A percentile compares a stretch with the other conserved stretches of the same genome.
Conservation (phyloP, 495 filamentous ascomycete genomes). For the Diplogelasinospora grovesii region DNA sequence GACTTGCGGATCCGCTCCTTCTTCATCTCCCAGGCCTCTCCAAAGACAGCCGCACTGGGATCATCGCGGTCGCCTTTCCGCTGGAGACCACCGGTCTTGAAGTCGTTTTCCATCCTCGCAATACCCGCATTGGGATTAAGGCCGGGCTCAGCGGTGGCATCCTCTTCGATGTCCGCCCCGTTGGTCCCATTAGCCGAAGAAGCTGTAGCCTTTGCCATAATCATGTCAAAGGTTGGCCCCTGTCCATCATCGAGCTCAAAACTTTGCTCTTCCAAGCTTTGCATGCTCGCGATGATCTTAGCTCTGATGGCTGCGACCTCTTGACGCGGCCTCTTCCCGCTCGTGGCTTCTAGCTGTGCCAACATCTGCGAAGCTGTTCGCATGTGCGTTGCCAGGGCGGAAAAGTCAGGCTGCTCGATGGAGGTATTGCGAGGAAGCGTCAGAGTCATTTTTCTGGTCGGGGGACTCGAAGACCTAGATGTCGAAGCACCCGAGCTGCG, state of each 20-base stretch:
- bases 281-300: conserved; percentile 78
- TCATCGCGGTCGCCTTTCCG: conserved; percentile 71
- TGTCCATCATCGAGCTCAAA: conserved; percentile 56
- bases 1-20: conserved; percentile 69
- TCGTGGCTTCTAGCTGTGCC: conserved; percentile 65
- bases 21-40: conserved; percentile 69
- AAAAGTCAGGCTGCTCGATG: conserved; percentile 60
- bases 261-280: conserved; percentile 71
- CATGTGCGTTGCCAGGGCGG: conserved; percentile 72
- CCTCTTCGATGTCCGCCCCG: conserved; percentile 30
- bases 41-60: conserved; percentile 72
- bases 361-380: conserved; percentile 73
- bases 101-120: conserved; percentile 74
- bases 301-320: conserved; percentile 71
- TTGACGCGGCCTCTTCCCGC: conserved; percentile 60
- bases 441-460: conserved; percentile 43
- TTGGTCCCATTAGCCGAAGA: conserved; percentile 25
- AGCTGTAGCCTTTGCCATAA: conserved; percentile 54
- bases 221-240: conserved; percentile 63
- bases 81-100: conserved; percentile 68
- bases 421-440: conserved; percentile 34
- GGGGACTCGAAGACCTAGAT: conserved; percentile 56
- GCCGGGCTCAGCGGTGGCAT: conserved; percentile 31
- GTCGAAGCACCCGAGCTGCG: conserved; percentile 50
- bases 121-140: conserved; percentile 59